Conservation (phyloP, 108 stramenopile genomes). For the Chaetoceros tenuissimus region DNA sequence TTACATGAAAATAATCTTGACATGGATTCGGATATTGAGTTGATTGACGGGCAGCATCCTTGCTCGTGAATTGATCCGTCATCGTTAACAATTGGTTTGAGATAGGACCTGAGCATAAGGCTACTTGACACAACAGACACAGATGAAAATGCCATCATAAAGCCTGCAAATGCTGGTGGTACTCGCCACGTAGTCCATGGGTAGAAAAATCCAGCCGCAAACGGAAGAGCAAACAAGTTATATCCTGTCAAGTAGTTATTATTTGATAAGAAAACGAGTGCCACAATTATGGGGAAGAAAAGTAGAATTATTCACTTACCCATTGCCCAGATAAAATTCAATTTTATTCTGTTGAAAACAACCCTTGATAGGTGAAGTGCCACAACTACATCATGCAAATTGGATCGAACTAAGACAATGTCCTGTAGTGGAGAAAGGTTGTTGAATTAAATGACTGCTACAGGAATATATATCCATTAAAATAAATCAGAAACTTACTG, state of each 20-base stretch:
- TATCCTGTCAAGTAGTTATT: too few species aligned
- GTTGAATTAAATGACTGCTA: too few species aligned
- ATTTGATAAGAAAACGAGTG: too few species aligned
- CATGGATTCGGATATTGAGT: too few species aligned
- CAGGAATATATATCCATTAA: too few species aligned
- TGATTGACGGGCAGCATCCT: slow-evolving; percentile 15
- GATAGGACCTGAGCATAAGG: slow-evolving; percentile 59
- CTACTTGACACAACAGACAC: slow-evolving; percentile 83
- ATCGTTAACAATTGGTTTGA: slow-evolving; percentile 45
- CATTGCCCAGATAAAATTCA: slow-evolving; percentile 90
- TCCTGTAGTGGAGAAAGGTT: too few species aligned
- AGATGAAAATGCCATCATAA: slow-evolving; percentile 90
- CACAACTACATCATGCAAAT: slow-evolving; percentile 79
- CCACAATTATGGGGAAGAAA: too few species aligned
- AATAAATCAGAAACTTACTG: too few species aligned
- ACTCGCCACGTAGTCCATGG: slow-evolving; percentile 74
- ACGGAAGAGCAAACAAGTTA: slow-evolving; percentile 90
- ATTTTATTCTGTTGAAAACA: slow-evolving; percentile 85
- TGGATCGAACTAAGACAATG: slow-evolving; percentile 85
- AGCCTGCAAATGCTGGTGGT: slow-evolving; percentile 89
- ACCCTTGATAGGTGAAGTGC: slow-evolving; percentile 82
- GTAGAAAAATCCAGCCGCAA: slow-evolving; percentile 92
- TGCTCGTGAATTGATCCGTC: slow-evolving; percentile 33
- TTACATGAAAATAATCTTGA: too few species aligned
- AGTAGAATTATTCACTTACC: too few species aligned